Percentiles rank a stretch among this genome's conserved stretches.
Evolutionary conservation across 2,329 filamentous ascomycete genomes (phyloP).

Genomic region (Colletotrichum incanum): DNA sequence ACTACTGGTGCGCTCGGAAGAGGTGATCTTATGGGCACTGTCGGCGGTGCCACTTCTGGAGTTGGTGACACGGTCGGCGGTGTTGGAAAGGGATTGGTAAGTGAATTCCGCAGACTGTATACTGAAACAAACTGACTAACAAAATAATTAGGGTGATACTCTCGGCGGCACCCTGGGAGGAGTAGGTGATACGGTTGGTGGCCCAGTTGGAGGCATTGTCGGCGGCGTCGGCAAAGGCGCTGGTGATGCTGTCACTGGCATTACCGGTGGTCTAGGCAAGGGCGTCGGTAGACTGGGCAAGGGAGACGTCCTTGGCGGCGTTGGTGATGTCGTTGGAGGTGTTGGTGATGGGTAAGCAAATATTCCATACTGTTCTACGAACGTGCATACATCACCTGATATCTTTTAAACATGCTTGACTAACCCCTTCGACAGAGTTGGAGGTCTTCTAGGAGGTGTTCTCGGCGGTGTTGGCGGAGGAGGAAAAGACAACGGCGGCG

Average conservation of each 20-base stretch:
- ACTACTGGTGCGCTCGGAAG: conserved; percentile 33
- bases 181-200: conserved; percentile 36
- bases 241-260: conserved; percentile 37
- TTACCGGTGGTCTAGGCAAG: conserved; percentile 33
- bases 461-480: conserved; percentile 31
- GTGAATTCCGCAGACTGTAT: neutral
- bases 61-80: conserved; percentile 38
- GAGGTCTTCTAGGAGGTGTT: conserved; percentile 33
- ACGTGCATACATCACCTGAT: neutral
- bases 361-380: neutral
- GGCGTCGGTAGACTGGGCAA: conserved; percentile 37
- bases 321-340: conserved; percentile 36
- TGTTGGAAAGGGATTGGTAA: conserved; percentile 39
- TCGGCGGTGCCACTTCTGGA: conserved; percentile 30
- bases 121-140: conserved; percentile 4
- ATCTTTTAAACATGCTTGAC: fast-evolving
- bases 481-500: conserved; percentile 8
- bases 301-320: conserved; percentile 31
- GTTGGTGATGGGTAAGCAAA: conserved; percentile 37
- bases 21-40: conserved; percentile 31
- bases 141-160: conserved; percentile 26
- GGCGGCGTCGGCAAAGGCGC: conserved; percentile 38
- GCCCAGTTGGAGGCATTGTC: conserved; percentile 35
- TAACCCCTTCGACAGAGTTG: conserved; percentile 3
- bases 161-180: conserved; percentile 38